Evolutionary conservation across 352 stramenopile species (phyloP), one percentile per base, ranked within the genome.

Genomic region (Phytophthora crassamura): DNA sequence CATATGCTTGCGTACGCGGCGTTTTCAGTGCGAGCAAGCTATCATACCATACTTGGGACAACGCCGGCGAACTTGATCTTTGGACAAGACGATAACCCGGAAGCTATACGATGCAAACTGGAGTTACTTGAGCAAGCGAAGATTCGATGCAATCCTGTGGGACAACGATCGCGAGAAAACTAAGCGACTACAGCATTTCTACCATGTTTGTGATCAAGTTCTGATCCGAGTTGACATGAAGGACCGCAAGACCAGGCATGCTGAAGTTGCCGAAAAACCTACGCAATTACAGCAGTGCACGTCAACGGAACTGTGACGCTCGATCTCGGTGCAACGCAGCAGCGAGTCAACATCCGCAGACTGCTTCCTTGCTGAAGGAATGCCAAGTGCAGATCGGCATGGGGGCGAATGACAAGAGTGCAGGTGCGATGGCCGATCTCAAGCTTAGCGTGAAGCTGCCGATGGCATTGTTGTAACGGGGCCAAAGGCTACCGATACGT

Each of bases 81-180:
- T 20, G 49, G 22, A 4, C 22, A 28, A 28, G 22, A 28, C 22
- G 20, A 46, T 56, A 7, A 56, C 49, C 2, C 11, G 34, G 14
- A 40, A 56, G 22, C 33, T 56, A 10, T 22, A 56, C 18, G 49
- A 46, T 28, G 49, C 49, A 7, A 56, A 56, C 20, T 56, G 49
- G 49, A 56, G 28, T 15, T 56, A 46, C 15, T 35, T 56, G 12
- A 25, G 7, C 11, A 56, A 56, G 14, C 49, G 35, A 5, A 18
- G 33, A 25, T 56, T 56, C 9, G 49, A 34, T 36, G 49, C 49
- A 11, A 56, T 56, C 34, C 18, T 56, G 8, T 34, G 10, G 3
- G 49, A 56, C 9, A 56, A 56, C 20, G 34, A 56, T 16, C 34
- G 49, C 4, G 16, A 45, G 7, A 56, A 56, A n/a, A 18, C 34